These are phyloP conservation scores for Globisporangium cylindrosporum DNA, from an alignment of 352 stramenopile species.

Conservation along the genomic window DNA sequence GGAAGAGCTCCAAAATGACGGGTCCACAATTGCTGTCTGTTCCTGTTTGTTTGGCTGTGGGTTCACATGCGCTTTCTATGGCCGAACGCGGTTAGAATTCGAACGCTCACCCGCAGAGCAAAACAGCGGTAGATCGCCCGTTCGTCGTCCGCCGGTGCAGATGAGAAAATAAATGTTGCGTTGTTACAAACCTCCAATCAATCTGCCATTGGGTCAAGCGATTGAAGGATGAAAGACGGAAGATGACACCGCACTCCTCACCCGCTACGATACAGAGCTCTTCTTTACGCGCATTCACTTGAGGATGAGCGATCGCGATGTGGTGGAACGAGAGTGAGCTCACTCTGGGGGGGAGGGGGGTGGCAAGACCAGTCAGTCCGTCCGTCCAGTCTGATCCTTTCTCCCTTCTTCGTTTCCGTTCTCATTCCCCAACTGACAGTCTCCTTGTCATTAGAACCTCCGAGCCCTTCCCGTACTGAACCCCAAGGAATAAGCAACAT, in stretches of 20 bases:
- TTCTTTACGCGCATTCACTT: slow-evolving; percentile 2
- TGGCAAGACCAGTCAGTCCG: neutral
- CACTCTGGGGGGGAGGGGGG: neutral
- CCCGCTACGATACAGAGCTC: neutral
- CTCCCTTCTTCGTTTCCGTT: neutral
- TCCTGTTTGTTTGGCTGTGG: neutral
- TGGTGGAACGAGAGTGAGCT: neutral
- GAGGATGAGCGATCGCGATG: neutral
- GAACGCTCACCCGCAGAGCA: neutral
- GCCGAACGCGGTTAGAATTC: neutral
- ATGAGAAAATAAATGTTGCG: neutral
- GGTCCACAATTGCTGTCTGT: neutral
- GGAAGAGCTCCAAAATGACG: neutral
- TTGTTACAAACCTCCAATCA: neutral
- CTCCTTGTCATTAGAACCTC: slow-evolving; percentile 10
- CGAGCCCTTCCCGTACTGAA: neutral
- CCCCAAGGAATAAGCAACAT: slow-evolving; percentile 9
- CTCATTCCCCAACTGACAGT: slow-evolving; percentile 25
- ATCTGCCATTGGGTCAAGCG: neutral
- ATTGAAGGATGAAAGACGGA: neutral
- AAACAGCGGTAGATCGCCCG: neutral
- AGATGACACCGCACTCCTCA: neutral
- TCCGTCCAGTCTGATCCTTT: neutral
- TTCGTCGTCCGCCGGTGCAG: neutral
- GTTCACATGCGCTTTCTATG: neutral